Evolutionary conservation across 2,329 filamentous ascomycete species (phyloP).

Genomic region (Cordyceps cateniannulata): DNA sequence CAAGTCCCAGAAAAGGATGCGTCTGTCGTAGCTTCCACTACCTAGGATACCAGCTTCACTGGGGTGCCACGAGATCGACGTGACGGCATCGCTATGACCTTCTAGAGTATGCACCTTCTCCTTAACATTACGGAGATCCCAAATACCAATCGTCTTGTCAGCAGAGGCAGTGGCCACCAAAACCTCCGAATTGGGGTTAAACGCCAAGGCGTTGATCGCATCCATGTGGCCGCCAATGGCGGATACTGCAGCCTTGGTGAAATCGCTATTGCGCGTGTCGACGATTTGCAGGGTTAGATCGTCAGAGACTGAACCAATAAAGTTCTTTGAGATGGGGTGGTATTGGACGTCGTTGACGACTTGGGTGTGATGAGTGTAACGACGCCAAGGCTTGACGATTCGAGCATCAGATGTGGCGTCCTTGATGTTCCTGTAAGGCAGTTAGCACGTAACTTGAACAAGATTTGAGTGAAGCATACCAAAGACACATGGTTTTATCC

Average conservation of each 20-base stretch:
- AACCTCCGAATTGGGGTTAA: constrained; percentile 87
- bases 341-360: constrained; percentile 97
- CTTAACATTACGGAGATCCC: constrained; percentile 89
- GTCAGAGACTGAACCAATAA: constrained; percentile 91
- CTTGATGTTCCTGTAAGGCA: constrained; percentile 62
- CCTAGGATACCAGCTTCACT: constrained; percentile 82
- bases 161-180: constrained; percentile 88
- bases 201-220: constrained; percentile 92
- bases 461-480: constrained; percentile 47
- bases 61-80: constrained; percentile 91
- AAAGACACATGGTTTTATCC: constrained; percentile 84
- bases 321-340: constrained; percentile 75
- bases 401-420: constrained; percentile 65
- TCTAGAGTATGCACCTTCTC: constrained; percentile 85
- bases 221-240: constrained; percentile 74
- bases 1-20: constrained; percentile 95
- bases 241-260: constrained; percentile 60
- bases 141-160: constrained; percentile 90
- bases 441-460: constrained; percentile 14
- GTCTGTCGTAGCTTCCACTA: constrained; percentile 85
- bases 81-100: constrained; percentile 83
- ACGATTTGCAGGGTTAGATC: constrained; percentile 90
- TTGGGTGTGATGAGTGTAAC: constrained; percentile 80
- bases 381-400: constrained; percentile 62
- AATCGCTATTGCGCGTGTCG: constrained; percentile 67